Base-by-base conservation (phyloP, 2,329 filamentous ascomycete species). In the Pseudogymnoascus sp. region DNA sequence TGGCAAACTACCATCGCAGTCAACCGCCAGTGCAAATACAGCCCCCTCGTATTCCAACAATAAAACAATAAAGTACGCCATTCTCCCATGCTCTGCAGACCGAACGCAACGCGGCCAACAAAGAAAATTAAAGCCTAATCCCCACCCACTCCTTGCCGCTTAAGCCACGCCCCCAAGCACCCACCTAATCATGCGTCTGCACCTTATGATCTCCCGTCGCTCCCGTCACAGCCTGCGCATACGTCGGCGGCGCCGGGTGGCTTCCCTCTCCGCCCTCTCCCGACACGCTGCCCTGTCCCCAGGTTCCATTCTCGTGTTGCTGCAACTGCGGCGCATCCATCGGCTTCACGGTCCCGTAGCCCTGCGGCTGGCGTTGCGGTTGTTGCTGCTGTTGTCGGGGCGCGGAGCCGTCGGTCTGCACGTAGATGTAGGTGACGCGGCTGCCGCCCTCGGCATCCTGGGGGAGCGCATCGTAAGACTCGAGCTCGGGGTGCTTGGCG, bases 151-250 rank as follows among this genome's bases (percentile, higher is more conserved):
- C 28, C 28, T 12, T 14, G 41, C 43, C 14, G 12, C 43, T 16
- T n/a, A 50, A 50, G 31, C n/a, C 46, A 53, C 46, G 16, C n/a
- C 10, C 22, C 7, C 24, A 16, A 56, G 50, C 50, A 33, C 50
- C 50, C 26, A 33, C 50, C 28, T 71, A 73, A 65, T 72, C 70
- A 38, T 61, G 67, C 6, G 69, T 67, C 81, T 98, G 95, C 60
- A 97, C 82, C 83, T 98, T 98, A 77, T 97, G 79, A 73, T 98
- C 93, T 1, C 91, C 92, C 71, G 88, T 88, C 65, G 97, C 93
- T 1, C 91, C 92, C 71, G 88, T 88, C 64, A 97, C 88, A 59
- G 91, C 93, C 77, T 97, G 91, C 14, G 90, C 89, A 75, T 98
- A 98, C 12, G 89, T 91, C 3, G 95, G 93, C 38, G 78, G 75